These are phyloP conservation scores for Alternaria arborescens DNA, from an alignment of 2,329 filamentous ascomycete species.

Conservation along the genomic window DNA sequence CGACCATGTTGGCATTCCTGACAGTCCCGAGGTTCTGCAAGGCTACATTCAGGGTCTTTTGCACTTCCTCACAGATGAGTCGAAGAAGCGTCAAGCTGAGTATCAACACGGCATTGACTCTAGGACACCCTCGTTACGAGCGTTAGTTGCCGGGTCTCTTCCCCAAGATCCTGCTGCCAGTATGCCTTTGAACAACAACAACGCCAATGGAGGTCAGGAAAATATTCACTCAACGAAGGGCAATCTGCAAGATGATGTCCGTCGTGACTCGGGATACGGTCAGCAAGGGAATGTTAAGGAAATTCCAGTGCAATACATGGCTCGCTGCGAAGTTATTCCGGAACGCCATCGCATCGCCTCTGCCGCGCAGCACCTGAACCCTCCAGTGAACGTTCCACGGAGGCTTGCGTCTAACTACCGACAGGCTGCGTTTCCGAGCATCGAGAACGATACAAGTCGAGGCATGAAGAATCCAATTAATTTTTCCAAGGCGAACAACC, in stretches of 20 bases:
- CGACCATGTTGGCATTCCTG: slow-evolving; percentile 46
- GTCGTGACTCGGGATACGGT: slow-evolving; percentile 27
- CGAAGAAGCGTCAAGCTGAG: slow-evolving; percentile 28
- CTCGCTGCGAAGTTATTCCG: slow-evolving; percentile 25
- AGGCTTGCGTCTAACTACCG: slow-evolving; percentile 18
- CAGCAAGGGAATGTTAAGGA: slow-evolving; percentile 21
- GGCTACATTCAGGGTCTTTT: slow-evolving; percentile 47
- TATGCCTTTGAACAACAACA: slow-evolving; percentile 34
- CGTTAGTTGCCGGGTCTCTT: slow-evolving; percentile 32
- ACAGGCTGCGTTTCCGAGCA: slow-evolving; percentile 12
- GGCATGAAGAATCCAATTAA: slow-evolving; percentile 29
- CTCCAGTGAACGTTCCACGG: slow-evolving; percentile 23
- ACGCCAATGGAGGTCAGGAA: slow-evolving; percentile 32
- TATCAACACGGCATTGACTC: slow-evolving; percentile 22
- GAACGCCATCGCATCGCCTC: slow-evolving; percentile 26
- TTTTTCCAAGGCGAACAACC: slow-evolving; percentile 18
- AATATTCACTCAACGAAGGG: slow-evolving; percentile 32
- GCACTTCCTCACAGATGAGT: slow-evolving; percentile 40
- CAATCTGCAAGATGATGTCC: slow-evolving; percentile 14
- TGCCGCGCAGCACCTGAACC: slow-evolving; percentile 20
- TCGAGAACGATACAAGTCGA: slow-evolving; percentile 23
- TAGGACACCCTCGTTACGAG: slow-evolving; percentile 37
- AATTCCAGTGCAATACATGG: slow-evolving; percentile 15
- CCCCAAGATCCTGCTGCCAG: slow-evolving; percentile 42
- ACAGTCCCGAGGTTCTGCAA: slow-evolving; percentile 42